phyloP scores from a whole-genome alignment of 2,329 filamentous ascomycete species.

The Xylariaceae sp. region DNA sequence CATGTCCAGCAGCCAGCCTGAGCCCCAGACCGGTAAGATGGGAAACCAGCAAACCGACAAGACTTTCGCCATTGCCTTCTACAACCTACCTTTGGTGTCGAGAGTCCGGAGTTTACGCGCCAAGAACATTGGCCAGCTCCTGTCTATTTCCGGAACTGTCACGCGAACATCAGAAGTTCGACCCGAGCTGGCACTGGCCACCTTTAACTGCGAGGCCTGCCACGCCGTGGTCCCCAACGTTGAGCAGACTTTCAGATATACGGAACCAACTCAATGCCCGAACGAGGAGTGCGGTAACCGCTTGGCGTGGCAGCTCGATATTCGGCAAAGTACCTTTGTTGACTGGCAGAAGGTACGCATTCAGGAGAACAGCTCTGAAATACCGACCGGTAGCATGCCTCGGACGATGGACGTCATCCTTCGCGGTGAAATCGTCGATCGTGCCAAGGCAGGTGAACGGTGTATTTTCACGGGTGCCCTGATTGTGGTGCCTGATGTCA shows the following conservation, averaged over 20 bases:
- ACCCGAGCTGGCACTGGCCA: slow-evolving; percentile 85
- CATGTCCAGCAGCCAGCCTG: slow-evolving; percentile 58
- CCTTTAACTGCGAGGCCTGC: slow-evolving; percentile 87
- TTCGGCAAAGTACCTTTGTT: slow-evolving; percentile 93
- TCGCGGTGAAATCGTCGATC: slow-evolving; percentile 93
- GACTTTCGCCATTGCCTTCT: slow-evolving; percentile 87
- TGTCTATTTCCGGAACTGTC: slow-evolving; percentile 94
- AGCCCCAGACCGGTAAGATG: slow-evolving; percentile 65
- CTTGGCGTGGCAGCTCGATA: slow-evolving; percentile 91
- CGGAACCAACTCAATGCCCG: slow-evolving; percentile 92
- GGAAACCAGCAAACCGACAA: slow-evolving; percentile 95
- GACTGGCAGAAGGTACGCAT: slow-evolving; percentile 99
- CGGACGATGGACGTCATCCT: slow-evolving; percentile 96
- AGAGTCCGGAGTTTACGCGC: slow-evolving; percentile 82
- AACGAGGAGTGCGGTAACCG: slow-evolving; percentile 84
- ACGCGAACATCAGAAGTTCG: slow-evolving; percentile 96
- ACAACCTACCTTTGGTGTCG: slow-evolving; percentile 84
- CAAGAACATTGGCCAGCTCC: slow-evolving; percentile 81
- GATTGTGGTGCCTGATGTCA: slow-evolving; percentile 95
- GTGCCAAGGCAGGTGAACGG: slow-evolving; percentile 95
- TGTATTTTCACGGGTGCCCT: slow-evolving; percentile 95
- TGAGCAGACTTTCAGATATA: slow-evolving; percentile 96
- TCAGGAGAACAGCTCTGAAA: slow-evolving; percentile 97
- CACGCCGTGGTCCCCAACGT: slow-evolving; percentile 80
- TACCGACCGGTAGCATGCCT: slow-evolving; percentile 97